Evolutionary conservation across 345 rosid species (phyloP).

Genomic region (Syzygium grande): DNA sequence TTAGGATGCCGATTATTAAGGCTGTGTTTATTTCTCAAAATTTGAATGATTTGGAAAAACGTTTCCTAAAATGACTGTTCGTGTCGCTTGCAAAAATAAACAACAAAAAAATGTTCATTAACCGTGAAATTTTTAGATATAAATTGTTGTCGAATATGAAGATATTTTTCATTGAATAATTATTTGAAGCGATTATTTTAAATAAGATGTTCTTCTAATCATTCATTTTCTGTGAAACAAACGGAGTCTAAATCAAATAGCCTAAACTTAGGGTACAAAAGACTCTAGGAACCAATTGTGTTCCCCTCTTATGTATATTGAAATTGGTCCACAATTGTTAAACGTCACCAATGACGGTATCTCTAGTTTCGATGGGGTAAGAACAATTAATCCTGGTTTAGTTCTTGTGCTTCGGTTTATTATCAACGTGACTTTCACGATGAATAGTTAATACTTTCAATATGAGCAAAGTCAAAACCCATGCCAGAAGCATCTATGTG

Average conservation of each 20-base stretch:
- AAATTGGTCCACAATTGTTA: too few species aligned
- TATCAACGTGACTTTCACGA: too few species aligned
- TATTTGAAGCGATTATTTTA: accelerated
- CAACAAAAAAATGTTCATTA: neutral
- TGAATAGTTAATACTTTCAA: too few species aligned
- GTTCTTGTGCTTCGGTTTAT: too few species aligned
- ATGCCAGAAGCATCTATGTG: too few species aligned
- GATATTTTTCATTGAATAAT: neutral
- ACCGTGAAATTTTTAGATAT: neutral
- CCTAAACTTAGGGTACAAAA: neutral
- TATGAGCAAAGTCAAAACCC: too few species aligned
- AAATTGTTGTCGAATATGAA: accelerated
- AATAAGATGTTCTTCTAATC: neutral
- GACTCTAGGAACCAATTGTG: neutral
- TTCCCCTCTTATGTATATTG: too few species aligned
- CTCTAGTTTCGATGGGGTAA: too few species aligned
- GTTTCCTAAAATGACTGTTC: neutral
- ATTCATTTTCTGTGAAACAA: neutral
- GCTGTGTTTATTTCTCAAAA: neutral
- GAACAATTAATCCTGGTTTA: too few species aligned
- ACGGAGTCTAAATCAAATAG: neutral
- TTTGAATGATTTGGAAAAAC: neutral
- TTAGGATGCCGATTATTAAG: neutral
- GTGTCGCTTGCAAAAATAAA: neutral
- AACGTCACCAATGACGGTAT: too few species aligned